phyloP scores from a whole-genome alignment of 805 yeast genomes.

The Naumovozyma castellii region DNA sequence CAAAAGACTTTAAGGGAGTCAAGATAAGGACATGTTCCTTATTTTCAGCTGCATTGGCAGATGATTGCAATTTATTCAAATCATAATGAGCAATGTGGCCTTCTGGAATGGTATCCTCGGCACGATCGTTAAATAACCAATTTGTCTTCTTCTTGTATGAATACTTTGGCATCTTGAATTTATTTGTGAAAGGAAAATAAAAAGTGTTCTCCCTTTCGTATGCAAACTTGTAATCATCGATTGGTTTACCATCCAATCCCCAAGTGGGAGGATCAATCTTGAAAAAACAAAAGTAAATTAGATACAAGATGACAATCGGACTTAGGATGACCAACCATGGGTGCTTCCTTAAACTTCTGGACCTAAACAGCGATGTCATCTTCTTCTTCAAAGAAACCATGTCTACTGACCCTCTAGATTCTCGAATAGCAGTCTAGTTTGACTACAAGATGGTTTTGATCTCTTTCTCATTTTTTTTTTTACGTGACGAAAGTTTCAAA shows the following conservation, averaged over 20 bases:
- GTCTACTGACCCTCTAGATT: background rate
- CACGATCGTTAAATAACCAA: constrained; percentile 36
- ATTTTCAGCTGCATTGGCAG: constrained; percentile 57
- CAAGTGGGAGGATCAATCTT: constrained; percentile 4
- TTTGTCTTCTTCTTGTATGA: constrained; percentile 25
- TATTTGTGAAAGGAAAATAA: constrained; percentile 17
- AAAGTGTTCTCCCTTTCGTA: constrained; percentile 17
- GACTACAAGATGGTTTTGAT: too few species aligned
- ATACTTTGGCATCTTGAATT: constrained; percentile 31
- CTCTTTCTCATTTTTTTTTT: too few species aligned
- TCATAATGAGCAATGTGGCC: constrained; percentile 71
- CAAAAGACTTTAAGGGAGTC: constrained; percentile 77
- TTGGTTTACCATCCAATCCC: constrained; percentile 6
- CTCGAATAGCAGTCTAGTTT: too few species aligned
- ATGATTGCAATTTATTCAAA: constrained; percentile 62
- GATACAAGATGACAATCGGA: constrained; percentile 4
- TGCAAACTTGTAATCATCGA: constrained; percentile 14
- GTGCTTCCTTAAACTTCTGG: constrained; percentile 3
- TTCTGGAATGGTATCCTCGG: constrained; percentile 40
- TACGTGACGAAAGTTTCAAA: too few species aligned
- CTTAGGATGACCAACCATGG: constrained; percentile 5
- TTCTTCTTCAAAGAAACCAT: background rate
- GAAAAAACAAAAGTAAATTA: constrained; percentile 4
- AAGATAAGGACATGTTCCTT: constrained; percentile 71
- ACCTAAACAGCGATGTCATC: background rate